Evolutionary conservation across 768 basidiomycete species (phyloP), one percentile per base, ranked within the genome.

Genomic region (Krasilnikovozyma curviuscula): DNA sequence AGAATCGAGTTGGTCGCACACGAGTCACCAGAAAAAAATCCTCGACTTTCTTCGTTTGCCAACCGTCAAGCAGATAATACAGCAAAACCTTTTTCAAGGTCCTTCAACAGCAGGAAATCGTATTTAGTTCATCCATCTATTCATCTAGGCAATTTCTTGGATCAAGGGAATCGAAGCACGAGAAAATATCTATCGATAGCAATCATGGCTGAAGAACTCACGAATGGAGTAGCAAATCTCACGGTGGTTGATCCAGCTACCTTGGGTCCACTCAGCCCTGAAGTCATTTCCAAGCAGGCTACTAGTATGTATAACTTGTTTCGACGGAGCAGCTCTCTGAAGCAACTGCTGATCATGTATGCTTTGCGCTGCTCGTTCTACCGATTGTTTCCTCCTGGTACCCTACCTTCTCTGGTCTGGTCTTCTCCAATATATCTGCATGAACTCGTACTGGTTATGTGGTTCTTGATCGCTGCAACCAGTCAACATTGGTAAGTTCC

Each of bases 241-340:
- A 18, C 35, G 21, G 28, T 50, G 39, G 27, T 50, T 40, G 49
- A 50, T 40, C 49, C 49, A 7, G 25, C 49, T 44, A 45, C 28
- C 19, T 38, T 50, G 23, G 35, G 30, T 6, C 53, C 59, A 1
- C 47, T 58, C 27, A 57, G 55, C 37, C 66, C 63, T 3, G 66
- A 67, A 50, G 68, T 69, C 48, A 69, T 69, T 50, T 58, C 61
- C n/a, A 67, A 67, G 42, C 64, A 93, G 81, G 91, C 89, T 25
- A 95, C 91, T 13, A 50, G 64, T 65, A 40, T 48, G 64, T 59
- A 21, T 38, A 12, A 23, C 31, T 12, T 25, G 19, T 19, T 21
- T 19, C 19, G 31, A 25, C 18, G 13, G n/a, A 18, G 31, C 12
- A 30, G 19, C 29, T n/a, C 16, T 14, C 28, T n/a, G 10, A 37